A percentile compares a stretch with the other conserved stretches of the same genome.
phyloP scores from a whole-genome alignment of 805 yeast species.

The Candida maltosa region DNA sequence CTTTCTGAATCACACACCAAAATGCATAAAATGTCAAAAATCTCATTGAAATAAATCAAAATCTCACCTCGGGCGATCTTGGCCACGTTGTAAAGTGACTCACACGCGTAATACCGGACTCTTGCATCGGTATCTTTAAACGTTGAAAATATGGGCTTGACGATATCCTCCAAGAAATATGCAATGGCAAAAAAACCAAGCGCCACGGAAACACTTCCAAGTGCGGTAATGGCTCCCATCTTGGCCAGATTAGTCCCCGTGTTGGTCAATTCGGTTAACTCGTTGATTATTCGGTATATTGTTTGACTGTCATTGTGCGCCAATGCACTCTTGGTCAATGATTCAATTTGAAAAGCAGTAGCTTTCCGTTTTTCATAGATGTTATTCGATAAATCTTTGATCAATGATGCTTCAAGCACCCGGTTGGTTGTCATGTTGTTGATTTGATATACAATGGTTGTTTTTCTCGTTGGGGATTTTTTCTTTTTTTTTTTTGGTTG shows the following conservation, averaged over 20 bases:
- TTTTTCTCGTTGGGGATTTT: background rate
- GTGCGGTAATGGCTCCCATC: conserved; percentile 92
- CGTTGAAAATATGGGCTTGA: conserved; percentile 91
- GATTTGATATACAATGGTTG: conserved; percentile 8
- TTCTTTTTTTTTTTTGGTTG: conserved; percentile 9
- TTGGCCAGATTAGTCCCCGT: conserved; percentile 70
- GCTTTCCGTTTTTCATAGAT: conserved; percentile 46
- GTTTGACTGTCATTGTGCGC: conserved; percentile 58
- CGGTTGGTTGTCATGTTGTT: conserved; percentile 24
- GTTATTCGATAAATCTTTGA: conserved; percentile 43
- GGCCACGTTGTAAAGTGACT: conserved; percentile 90
- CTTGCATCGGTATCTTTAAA: conserved; percentile 97
- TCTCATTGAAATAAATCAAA: conserved; percentile 85
- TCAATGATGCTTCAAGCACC: conserved; percentile 31
- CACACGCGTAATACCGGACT: conserved; percentile 96
- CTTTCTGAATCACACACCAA: conserved; percentile 88
- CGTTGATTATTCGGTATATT: conserved; percentile 64
- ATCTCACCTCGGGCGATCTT: conserved; percentile 96
- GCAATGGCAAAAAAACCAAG: conserved; percentile 84
- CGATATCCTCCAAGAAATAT: conserved; percentile 73
- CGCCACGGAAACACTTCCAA: conserved; percentile 95
- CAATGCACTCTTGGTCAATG: conserved; percentile 66
- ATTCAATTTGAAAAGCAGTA: conserved; percentile 65
- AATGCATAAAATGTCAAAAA: conserved; percentile 87
- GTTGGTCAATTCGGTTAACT: conserved; percentile 72